These are phyloP conservation scores for Angophora floribunda DNA, from an alignment of 345 rosid genomes.

Conservation along the genomic window DNA sequence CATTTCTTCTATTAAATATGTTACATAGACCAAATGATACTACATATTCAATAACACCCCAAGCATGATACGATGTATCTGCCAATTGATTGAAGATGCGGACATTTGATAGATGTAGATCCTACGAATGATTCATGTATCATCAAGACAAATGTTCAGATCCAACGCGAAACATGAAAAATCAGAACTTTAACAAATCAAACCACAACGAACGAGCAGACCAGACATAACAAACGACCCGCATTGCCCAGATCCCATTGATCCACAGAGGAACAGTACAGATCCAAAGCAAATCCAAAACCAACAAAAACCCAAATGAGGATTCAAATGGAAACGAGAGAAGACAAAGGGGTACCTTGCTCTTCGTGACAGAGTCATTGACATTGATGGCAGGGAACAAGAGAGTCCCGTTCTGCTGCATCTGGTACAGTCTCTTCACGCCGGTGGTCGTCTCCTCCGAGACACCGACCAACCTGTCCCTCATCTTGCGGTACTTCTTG, in stretches of 20 bases:
- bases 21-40: background rate
- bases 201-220: background rate
- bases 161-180: background rate
- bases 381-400: constrained; percentile 87
- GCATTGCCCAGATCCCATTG: background rate
- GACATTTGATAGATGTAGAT: background rate
- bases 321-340: background rate
- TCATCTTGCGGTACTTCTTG: constrained; percentile 61
- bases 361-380: constrained; percentile 95
- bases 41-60: background rate
- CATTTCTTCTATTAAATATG: background rate
- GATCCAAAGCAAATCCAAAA: background rate
- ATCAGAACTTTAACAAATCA: background rate
- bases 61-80: background rate
- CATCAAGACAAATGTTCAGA: background rate
- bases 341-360: constrained; percentile 43
- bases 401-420: constrained; percentile 63
- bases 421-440: constrained; percentile 83
- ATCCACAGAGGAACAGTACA: background rate
- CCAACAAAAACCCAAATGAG: background rate
- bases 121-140: background rate
- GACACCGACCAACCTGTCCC: constrained; percentile 76
- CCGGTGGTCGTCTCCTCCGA: constrained; percentile 92
- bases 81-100: background rate
- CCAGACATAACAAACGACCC: background rate